These are phyloP conservation scores for Sporothrix globosa DNA, from an alignment of 2,329 filamentous ascomycete species.

Conservation along the genomic window DNA sequence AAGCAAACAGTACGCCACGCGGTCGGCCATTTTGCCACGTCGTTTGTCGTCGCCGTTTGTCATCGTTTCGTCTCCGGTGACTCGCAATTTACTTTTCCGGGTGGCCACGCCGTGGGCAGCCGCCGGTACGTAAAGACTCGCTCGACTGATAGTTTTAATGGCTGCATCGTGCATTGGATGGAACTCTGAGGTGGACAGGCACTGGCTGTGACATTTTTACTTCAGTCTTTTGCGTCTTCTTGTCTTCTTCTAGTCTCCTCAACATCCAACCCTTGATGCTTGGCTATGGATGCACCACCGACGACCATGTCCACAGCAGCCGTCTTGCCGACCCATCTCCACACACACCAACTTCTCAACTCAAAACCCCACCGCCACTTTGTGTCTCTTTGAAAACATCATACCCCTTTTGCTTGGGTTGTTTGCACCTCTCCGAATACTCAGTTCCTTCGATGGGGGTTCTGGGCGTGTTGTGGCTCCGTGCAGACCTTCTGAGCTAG, in stretches of 20 bases:
- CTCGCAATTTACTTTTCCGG: not conserved
- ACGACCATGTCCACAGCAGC: not conserved
- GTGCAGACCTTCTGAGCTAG: conserved; percentile 34
- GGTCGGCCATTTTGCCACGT: not conserved
- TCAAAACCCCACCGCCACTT: not conserved
- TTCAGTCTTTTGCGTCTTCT: not conserved
- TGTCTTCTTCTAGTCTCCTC: not conserved
- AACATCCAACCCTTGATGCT: not conserved
- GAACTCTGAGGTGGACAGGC: not conserved
- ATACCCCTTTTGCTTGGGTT: too few species aligned
- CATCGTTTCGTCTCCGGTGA: not conserved
- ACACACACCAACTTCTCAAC: conserved; percentile 23
- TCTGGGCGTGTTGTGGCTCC: conserved; percentile 33
- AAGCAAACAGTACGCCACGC: conserved; percentile 10
- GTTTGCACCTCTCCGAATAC: not conserved
- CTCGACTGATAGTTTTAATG: not conserved
- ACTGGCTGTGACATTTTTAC: conserved; percentile 12
- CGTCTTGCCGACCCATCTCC: conserved; percentile 25
- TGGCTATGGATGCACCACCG: not conserved
- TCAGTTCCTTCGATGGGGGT: conserved; percentile 7
- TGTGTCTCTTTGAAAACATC: not conserved
- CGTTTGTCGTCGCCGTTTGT: conserved; percentile 13
- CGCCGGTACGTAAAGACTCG: not conserved
- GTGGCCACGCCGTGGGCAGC: not conserved
- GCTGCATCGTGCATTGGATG: conserved; percentile 10